Evolutionary conservation across 202 grass and related monocot species (phyloP), one percentile per base, ranked within the genome.

Genomic region (Schoenoplectus triqueter): DNA sequence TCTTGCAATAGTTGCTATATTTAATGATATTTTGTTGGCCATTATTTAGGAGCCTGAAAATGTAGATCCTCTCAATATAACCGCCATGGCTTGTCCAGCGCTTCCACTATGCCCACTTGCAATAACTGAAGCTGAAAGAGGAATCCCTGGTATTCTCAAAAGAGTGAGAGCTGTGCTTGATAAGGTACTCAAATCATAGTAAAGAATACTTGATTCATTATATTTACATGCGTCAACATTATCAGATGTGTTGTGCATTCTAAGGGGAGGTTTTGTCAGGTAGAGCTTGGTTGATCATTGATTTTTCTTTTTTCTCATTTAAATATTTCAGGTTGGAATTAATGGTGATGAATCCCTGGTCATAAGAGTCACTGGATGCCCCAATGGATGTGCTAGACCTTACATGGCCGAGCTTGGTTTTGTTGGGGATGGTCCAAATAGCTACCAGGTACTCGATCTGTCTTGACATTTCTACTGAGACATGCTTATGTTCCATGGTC

Each of bases 331-430:
- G 96, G 91, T 95, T 74, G 96, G 93, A 22, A 88, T 98, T 66
- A 87, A 91, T 45, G 72, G 90, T 1, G 55, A 90, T 0, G 96
- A 98, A 63, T 94, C 96, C 44, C 73, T 98, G 18, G 96, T 98
- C 57, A 83, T 98, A 86, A 94, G 96, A 82, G 85, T 98, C 82
- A 98, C 96, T 86, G 96, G 96, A 11, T 98, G 96, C 64, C 96
- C 96, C 56, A 98, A 98, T 81, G 93, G 93, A 18, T 98, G 93
- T 31, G 93, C 96, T 63, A 95, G 96, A 81, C 96, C 96, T 60
- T 98, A 98, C 15, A 98, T 98, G 96, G 93, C 96, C 13, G 96
- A 98, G 86, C 87, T 98, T 90, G 96, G 96, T 83, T 88, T 98
- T 51, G 96, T 98, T 66, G 96, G 96, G 82, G 96, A 98, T 91